These are phyloP conservation scores for Pleoardoris graminearum DNA, from an alignment of 2,329 filamentous ascomycete genomes.

Conservation along the genomic window DNA sequence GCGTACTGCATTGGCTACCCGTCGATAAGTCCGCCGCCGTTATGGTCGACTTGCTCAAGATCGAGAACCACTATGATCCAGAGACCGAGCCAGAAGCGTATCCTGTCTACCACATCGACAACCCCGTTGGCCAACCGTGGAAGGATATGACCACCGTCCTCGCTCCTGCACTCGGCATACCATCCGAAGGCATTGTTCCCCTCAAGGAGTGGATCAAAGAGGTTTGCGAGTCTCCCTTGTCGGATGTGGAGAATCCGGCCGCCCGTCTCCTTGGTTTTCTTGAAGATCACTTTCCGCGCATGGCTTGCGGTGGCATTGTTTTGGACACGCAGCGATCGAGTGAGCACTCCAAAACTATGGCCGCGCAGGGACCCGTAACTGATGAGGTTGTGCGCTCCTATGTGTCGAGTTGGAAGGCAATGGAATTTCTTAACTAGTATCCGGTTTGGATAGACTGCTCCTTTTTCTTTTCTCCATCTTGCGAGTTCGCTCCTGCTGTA, in stretches of 20 bases:
- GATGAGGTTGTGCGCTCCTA: conserved; percentile 12
- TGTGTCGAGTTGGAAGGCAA: conserved; percentile 15
- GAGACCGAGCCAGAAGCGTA: conserved; percentile 17
- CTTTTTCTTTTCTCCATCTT: too few relatives aligned
- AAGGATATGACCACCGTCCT: conserved; percentile 41
- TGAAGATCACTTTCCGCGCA: conserved; percentile 44
- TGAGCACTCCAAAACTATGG: conserved; percentile 46
- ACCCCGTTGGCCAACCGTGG: conserved; percentile 51
- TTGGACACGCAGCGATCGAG: conserved; percentile 42
- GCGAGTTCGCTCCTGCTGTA: too few relatives aligned
- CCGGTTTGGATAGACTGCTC: too few relatives aligned
- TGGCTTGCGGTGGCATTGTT: conserved; percentile 53
- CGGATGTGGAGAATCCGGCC: conserved; percentile 38
- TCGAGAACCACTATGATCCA: background rate
- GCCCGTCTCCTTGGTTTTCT: conserved; percentile 39
- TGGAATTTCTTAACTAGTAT: conserved; percentile 13
- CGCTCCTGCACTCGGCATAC: conserved; percentile 33
- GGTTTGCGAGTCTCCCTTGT: conserved; percentile 29
- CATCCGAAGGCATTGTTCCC: conserved; percentile 35
- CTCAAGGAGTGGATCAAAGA: conserved; percentile 48
- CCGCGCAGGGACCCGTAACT: conserved; percentile 14
- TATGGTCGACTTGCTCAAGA: conserved; percentile 40
- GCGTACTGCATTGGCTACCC: conserved; percentile 51
- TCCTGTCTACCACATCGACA: conserved; percentile 53
- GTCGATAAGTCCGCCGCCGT: conserved; percentile 49